Evolutionary conservation across 2,329 filamentous ascomycete genomes (phyloP), one percentile per base, ranked within the genome.

Genomic region (Gyromitra esculenta): DNA sequence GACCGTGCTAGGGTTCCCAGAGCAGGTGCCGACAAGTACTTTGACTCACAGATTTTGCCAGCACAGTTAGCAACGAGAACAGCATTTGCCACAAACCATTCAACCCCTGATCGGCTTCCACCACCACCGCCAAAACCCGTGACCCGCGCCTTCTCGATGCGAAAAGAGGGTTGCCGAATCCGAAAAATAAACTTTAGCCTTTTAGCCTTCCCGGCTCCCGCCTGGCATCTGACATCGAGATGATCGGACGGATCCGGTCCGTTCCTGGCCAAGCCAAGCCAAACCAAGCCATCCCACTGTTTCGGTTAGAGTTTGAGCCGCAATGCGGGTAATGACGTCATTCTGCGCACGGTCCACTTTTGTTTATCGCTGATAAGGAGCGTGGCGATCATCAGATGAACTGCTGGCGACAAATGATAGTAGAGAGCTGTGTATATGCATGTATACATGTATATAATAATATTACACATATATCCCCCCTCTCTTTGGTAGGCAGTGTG

Each of bases 161-260:
- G 59, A 21, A 57, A 21, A 56, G 35, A 45, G 52, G 25, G n/a
- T 15, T 45, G 63, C 25, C 48, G 39, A 75, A 70, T 56, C 45
- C 25, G 41, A 70, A 75, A 75, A 75, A 75, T 75, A 75, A 75
- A 73, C 39, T 75, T 75, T 70, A 71, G 43, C 72, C 72, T 75
- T 70, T 70, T 75, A 75, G 65, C 72, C 72, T 64, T 64, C 41
- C 64, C 56, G 54, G n/a, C 54, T 60, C 60, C 68, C 57, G 59
- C 41, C 57, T 63, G 50, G 31, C 68, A 64, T 54, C 56, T 45
- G 65, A 68, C 52, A 67, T 56, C 62, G n/a, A 45, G 37, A 31
- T 67, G 50, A 67, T 67, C 66, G 66, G 65, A 64, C 72, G 57
- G 64, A 74, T 67, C 48, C 63, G 57, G 45, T 56, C 57, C 48